Conservation (phyloP, 129 eudicot species). For the Artemisia tridentata region DNA sequence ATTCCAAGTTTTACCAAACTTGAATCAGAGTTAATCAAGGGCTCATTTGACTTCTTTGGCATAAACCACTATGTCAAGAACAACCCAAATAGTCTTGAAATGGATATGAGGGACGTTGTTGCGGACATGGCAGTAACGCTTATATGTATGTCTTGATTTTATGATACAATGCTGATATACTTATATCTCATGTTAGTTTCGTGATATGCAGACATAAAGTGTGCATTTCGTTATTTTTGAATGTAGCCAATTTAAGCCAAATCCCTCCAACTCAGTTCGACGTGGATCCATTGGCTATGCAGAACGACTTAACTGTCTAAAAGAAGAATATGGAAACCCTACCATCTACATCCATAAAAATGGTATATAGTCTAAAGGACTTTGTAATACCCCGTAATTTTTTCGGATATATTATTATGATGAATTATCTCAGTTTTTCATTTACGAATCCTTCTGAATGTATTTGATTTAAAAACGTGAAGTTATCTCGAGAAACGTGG, state of each 20-base stretch:
- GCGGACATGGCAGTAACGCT: constrained; percentile 47
- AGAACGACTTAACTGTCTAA: constrained; percentile 51
- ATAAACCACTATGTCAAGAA: constrained; percentile 60
- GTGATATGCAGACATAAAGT: background rate
- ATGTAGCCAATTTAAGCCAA: constrained; percentile 17
- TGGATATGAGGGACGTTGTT: constrained; percentile 33
- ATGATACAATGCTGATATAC: background rate
- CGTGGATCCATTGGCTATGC: constrained; percentile 43
- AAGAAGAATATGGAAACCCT: constrained; percentile 65
- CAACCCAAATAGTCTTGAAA: constrained; percentile 33
- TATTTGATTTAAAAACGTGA: too few relatives aligned
- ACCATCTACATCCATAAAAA: constrained; percentile 82
- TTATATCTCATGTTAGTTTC: background rate
- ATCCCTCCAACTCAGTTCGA: constrained; percentile 31
- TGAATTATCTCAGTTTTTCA: too few relatives aligned
- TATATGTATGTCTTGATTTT: constrained; percentile 32
- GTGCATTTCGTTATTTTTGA: constrained; percentile 1
- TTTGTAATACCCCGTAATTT: too few relatives aligned
- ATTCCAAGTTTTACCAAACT: constrained; percentile 51
- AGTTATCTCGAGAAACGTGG: too few relatives aligned
- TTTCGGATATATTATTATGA: too few relatives aligned
- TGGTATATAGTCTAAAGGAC: constrained; percentile 35
- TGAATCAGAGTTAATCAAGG: constrained; percentile 57
- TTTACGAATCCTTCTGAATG: too few relatives aligned
- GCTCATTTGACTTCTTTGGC: constrained; percentile 63